A percentile compares a stretch with the other conserved stretches of the same genome.
Conservation (phyloP, 768 basidiomycete genomes). For the Hysterangium stoloniferum region DNA sequence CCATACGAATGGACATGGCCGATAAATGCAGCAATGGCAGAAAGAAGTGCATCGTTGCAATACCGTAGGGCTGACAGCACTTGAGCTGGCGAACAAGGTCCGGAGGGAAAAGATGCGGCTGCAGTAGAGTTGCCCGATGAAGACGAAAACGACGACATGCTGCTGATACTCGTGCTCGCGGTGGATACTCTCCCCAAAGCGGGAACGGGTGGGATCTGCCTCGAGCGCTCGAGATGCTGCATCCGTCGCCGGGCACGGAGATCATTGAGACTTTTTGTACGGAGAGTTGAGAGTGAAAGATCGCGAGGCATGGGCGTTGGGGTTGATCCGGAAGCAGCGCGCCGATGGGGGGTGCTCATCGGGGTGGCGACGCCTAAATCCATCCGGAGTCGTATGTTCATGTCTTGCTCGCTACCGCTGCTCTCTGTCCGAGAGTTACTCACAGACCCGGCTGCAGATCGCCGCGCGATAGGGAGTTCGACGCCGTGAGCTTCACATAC, state of each 20-base stretch:
- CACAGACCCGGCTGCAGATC: neutral
- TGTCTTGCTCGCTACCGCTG: slow-evolving; percentile 1
- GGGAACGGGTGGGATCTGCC: neutral
- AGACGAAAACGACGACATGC: slow-evolving; percentile 59
- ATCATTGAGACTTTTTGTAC: slow-evolving; percentile 11
- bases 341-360: neutral
- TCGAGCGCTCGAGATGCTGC: slow-evolving; percentile 5
- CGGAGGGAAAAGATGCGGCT: slow-evolving; percentile 56
- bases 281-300: neutral
- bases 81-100: slow-evolving; percentile 60
- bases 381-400: neutral
- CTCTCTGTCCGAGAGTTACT: neutral
- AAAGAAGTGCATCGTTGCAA: slow-evolving; percentile 86
- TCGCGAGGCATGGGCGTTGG: neutral
- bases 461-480: slow-evolving; percentile 17
- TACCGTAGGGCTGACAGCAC: slow-evolving; percentile 70
- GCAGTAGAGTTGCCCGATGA: slow-evolving; percentile 53
- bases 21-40: slow-evolving; percentile 94
- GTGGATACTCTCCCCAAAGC: neutral
- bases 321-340: neutral
- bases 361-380: neutral
- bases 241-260: slow-evolving; percentile 6
- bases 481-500: slow-evolving; percentile 29
- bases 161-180: slow-evolving; percentile 38
- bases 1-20: slow-evolving; percentile 94